Evolutionary conservation across 2,329 filamentous ascomycete genomes (phyloP), one percentile per base, ranked within the genome.

Genomic region (Penicillium sp.): DNA sequence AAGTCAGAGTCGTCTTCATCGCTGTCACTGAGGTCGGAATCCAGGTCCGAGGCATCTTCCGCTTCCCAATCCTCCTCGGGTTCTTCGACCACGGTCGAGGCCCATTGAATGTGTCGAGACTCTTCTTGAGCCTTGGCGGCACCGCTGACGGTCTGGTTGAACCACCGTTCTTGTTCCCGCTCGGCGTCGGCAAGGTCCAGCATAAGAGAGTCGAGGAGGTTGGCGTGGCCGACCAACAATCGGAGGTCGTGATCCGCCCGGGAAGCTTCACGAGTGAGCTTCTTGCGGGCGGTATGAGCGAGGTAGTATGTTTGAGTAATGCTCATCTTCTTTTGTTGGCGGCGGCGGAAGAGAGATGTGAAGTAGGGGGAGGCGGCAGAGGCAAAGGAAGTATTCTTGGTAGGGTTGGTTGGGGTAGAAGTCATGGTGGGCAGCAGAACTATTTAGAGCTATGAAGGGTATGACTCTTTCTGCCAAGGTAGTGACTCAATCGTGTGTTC

Each of bases 251-350:
- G 95, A 75, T 98, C 93, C 69, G 91, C 83, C 71, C 89, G 89
- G 77, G 88, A 87, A 81, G 95, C 95, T 81, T 98, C 93, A 64
- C 84, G 86, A 65, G 92, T 92, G 73, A 99, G 92, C 91, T 99
- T 99, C 69, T 88, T 89, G 76, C 95, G 88, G 74, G 95, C 95
- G 79, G 93, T 93, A 84, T 96, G 93, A 75, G 95, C 95, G 70
- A 98, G 89, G 82, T 91, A 96, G 89, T 98, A 99, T 61, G 93
- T 98, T 80, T 97, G 92, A 27, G 93, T 96, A 81, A 98, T 89
- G 76, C 90, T 96, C 95, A 98, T 98, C 80, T 89, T 93, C 79
- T 92, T 90, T 81, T 89, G 83, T 75, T 80, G 79, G 29, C 68
- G 72, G 21, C 68, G 66, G 37, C 72, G 67, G 42, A 63, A 52